Evolutionary conservation across 306 rosid genomes (phyloP).

Genomic region (Astragalus membranaceus): DNA sequence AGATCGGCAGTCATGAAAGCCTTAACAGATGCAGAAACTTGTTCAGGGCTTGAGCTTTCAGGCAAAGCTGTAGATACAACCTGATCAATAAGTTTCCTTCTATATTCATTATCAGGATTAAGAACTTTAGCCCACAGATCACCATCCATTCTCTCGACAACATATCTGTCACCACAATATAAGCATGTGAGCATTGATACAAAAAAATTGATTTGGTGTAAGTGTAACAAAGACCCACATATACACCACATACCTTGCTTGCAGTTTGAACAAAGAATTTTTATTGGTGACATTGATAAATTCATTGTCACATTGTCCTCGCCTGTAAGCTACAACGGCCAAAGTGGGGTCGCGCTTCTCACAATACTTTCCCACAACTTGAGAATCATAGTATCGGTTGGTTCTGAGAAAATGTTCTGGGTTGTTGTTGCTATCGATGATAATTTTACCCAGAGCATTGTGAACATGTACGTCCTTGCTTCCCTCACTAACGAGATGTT

Average conservation of each 20-base stretch:
- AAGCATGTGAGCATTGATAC: conserved; percentile 20
- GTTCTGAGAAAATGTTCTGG: conserved; percentile 99
- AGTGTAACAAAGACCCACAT: conserved; percentile 1
- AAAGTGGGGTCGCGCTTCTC: conserved; percentile 98
- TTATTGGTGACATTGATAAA: conserved; percentile 89
- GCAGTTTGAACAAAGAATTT: conserved; percentile 93
- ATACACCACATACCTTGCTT: conserved; percentile 89
- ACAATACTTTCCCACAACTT: conserved; percentile 99
- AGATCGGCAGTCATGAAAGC: too few relatives aligned
- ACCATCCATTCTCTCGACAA: conserved; percentile 95
- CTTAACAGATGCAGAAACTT: too few relatives aligned
- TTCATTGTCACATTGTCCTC: conserved; percentile 97
- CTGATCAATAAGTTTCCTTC: conserved; percentile 98
- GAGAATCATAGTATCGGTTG: conserved; percentile 96
- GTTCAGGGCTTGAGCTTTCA: too few relatives aligned
- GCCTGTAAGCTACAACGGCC: conserved; percentile 93
- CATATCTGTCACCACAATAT: conserved; percentile 61
- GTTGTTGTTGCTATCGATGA: conserved; percentile 95
- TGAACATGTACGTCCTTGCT: conserved; percentile 99
- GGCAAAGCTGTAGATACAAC: too few relatives aligned
- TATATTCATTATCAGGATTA: conserved; percentile 73
- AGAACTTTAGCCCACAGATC: conserved; percentile 96
- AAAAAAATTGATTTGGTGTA: neutral
- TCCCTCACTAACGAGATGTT: conserved; percentile 99
- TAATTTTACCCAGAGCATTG: conserved; percentile 97